phyloP scores from a whole-genome alignment of 2,329 filamentous ascomycete species.

The Blumeriella jaapii region DNA sequence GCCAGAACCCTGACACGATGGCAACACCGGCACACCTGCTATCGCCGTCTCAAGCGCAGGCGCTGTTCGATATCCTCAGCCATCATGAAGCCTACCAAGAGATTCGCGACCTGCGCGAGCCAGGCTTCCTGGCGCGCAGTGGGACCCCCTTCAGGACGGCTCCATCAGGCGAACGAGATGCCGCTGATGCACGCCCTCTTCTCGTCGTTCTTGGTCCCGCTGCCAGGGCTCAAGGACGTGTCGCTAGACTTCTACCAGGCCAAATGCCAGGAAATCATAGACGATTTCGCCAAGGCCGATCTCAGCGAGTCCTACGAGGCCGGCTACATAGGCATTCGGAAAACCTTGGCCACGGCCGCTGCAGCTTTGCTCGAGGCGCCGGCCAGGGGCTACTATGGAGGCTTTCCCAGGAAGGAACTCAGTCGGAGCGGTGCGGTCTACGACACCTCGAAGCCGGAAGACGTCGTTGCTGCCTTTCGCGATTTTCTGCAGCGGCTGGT shows the following conservation, averaged over 20 bases:
- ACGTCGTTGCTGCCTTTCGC: constrained; percentile 53
- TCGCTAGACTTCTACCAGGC: constrained; percentile 52
- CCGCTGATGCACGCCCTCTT: constrained; percentile 61
- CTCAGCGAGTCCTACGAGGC: constrained; percentile 77
- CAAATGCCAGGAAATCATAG: constrained; percentile 47
- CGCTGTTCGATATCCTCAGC: constrained; percentile 22
- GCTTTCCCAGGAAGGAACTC: constrained; percentile 25
- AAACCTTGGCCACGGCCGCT: constrained; percentile 55
- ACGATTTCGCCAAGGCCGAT: constrained; percentile 52
- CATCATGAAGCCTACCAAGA: constrained; percentile 44
- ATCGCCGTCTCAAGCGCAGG: constrained; percentile 15
- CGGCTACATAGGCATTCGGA: constrained; percentile 60
- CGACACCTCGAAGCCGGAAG: constrained; percentile 45
- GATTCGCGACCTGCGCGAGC: constrained; percentile 58
- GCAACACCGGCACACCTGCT: constrained; percentile 1
- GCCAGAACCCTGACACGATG: constrained; percentile 1
- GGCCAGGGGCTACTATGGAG: constrained; percentile 9
- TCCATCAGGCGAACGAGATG: constrained; percentile 1
- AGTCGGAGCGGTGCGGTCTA: constrained; percentile 33
- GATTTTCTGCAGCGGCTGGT: constrained; percentile 54
- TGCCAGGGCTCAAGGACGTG: constrained; percentile 56
- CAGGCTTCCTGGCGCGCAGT: constrained; percentile 52
- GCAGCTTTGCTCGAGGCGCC: constrained; percentile 9
- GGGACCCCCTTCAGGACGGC: constrained; percentile 51
- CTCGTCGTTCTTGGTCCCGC: constrained; percentile 48